phyloP scores from a whole-genome alignment of 306 rosid genomes.

The Prunus davidiana region DNA sequence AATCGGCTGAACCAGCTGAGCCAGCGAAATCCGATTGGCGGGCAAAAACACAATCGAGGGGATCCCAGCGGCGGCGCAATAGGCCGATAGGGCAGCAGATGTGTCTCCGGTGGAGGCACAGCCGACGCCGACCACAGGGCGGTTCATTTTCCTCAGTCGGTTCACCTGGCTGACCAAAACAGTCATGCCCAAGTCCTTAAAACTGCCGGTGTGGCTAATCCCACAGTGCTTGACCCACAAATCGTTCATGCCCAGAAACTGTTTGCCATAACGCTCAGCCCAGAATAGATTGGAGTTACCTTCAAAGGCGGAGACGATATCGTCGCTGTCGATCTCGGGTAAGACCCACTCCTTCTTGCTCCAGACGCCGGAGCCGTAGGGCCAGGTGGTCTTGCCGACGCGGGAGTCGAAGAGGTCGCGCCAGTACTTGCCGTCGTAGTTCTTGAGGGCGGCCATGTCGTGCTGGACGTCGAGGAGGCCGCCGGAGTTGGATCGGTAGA shows the following conservation, averaged over 20 bases:
- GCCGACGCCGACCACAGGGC: conserved; percentile 75
- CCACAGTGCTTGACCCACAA: conserved; percentile 93
- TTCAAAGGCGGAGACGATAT: conserved; percentile 70
- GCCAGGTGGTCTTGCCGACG: conserved; percentile 80
- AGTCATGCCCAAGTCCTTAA: conserved; percentile 87
- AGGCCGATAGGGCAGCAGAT: conserved; percentile 74
- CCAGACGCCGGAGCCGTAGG: conserved; percentile 89
- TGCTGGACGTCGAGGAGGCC: conserved; percentile 79
- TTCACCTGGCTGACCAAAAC: conserved; percentile 87
- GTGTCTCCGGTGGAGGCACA: conserved; percentile 87
- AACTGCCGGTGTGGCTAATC: conserved; percentile 77
- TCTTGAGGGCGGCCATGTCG: conserved; percentile 59
- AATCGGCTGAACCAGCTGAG: conserved; percentile 81
- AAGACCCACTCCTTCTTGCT: conserved; percentile 84
- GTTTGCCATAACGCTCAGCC: conserved; percentile 88
- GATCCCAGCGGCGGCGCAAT: conserved; percentile 71
- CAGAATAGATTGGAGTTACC: conserved; percentile 84
- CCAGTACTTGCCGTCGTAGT: conserved; percentile 71
- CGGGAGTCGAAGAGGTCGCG: conserved; percentile 74
- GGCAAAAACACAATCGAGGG: conserved; percentile 78
- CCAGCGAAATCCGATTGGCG: conserved; percentile 58
- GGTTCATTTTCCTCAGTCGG: conserved; percentile 57
- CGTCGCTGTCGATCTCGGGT: conserved; percentile 70
- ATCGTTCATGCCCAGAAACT: conserved; percentile 64
- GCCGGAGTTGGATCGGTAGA: conserved; percentile 70